Percentiles rank a stretch among this genome's conserved stretches.
Conservation (phyloP, 169 alveolate genomes). For the Cryptosporidium muris region DNA sequence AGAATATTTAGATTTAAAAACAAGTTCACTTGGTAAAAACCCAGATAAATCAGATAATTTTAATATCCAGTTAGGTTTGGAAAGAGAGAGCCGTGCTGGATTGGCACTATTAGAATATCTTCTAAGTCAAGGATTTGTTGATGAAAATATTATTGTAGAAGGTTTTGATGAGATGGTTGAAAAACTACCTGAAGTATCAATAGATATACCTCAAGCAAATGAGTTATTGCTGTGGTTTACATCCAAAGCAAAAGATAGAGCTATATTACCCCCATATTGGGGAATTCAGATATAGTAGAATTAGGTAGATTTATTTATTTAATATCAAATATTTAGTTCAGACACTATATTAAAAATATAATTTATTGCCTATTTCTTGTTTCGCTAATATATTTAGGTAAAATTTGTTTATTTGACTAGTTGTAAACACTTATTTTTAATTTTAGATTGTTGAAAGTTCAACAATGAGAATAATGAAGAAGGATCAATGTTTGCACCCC, state of each 20-base stretch:
- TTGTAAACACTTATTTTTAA: constrained; percentile 16
- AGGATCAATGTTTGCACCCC: constrained; percentile 28
- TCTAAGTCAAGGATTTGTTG: constrained; percentile 58
- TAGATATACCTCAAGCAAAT: constrained; percentile 4
- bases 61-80: background rate
- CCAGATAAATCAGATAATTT: background rate
- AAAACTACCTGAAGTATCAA: background rate
- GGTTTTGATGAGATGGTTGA: constrained; percentile 23
- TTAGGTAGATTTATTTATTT: background rate
- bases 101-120: constrained; percentile 53
- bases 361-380: background rate
- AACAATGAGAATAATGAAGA: constrained; percentile 1
- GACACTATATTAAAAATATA: background rate
- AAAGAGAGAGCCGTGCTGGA: constrained; percentile 17
- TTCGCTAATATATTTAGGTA: too few relatives aligned
- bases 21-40: background rate
- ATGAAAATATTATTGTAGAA: constrained; percentile 43
- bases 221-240: constrained; percentile 21
- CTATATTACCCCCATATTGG: constrained; percentile 47
- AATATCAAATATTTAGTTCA: background rate
- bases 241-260: constrained; percentile 54
- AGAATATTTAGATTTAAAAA: background rate
- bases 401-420: background rate
- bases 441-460: constrained; percentile 4
- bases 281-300: background rate